Evolutionary conservation across 441 rosid genomes (phyloP).

Genomic region (Adansonia gregorii): DNA sequence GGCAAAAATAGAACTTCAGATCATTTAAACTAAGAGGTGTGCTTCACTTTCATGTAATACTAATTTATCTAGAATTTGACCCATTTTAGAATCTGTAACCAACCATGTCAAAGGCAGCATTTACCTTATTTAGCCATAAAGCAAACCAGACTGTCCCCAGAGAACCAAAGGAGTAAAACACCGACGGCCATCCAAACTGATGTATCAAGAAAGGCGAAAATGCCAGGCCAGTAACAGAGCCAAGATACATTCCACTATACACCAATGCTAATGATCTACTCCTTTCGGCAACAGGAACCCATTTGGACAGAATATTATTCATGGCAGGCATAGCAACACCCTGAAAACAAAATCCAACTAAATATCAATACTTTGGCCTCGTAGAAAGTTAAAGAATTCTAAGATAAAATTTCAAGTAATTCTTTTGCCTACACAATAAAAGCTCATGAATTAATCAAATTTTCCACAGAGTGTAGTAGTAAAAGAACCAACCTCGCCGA

Average conservation of each 20-base stretch:
- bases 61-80: background rate
- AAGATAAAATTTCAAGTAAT: background rate
- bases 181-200: slow-evolving; percentile 93
- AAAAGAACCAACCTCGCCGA: slow-evolving; percentile 70
- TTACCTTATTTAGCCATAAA: slow-evolving; percentile 80
- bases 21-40: slow-evolving; percentile 2
- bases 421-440: background rate
- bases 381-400: background rate
- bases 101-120: background rate
- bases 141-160: slow-evolving; percentile 85
- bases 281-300: slow-evolving; percentile 95
- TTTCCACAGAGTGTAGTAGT: background rate
- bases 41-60: slow-evolving; percentile 1
- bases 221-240: slow-evolving; percentile 88
- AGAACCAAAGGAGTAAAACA: slow-evolving; percentile 90
- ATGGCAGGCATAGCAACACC: slow-evolving; percentile 99
- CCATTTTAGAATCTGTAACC: slow-evolving; percentile 20
- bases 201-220: slow-evolving; percentile 91
- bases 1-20: background rate
- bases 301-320: slow-evolving; percentile 87
- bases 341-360: slow-evolving; percentile 38
- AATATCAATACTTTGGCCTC: slow-evolving; percentile 4
- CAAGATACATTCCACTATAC: slow-evolving; percentile 94
- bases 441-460: background rate
- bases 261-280: slow-evolving; percentile 89